Evolutionary conservation across 208 protist species (phyloP).

Genomic region (Wallacemonas rigidus): DNA sequence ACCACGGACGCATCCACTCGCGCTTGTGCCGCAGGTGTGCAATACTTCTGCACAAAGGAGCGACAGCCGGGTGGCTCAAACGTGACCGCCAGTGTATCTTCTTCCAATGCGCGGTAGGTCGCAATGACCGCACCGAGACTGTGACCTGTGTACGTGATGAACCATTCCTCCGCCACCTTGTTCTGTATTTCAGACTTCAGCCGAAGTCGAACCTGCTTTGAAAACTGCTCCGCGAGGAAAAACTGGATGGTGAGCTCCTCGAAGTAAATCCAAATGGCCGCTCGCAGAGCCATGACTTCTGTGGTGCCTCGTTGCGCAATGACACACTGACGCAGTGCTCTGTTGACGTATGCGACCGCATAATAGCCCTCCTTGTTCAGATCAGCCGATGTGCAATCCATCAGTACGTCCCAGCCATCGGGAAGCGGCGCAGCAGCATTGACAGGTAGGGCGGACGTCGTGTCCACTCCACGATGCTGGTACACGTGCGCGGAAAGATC

Average conservation of each 20-base stretch:
- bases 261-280: constrained; percentile 91
- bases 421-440: constrained; percentile 41
- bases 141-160: constrained; percentile 89
- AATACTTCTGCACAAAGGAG: constrained; percentile 68
- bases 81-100: constrained; percentile 76
- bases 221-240: constrained; percentile 85
- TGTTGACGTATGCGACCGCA: constrained; percentile 83
- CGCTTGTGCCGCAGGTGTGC: constrained; percentile 30
- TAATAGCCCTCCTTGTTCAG: constrained; percentile 88
- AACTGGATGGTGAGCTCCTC: constrained; percentile 89
- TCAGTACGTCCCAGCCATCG: constrained; percentile 68
- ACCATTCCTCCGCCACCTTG: constrained; percentile 39
- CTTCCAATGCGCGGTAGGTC: constrained; percentile 70
- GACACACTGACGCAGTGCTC: constrained; percentile 64
- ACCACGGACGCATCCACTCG: constrained; percentile 38
- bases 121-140: constrained; percentile 90
- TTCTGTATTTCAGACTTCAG: constrained; percentile 29
- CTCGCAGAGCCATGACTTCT: constrained; percentile 77
- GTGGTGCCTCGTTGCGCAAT: constrained; percentile 88
- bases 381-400: constrained; percentile 59
- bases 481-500: constrained; percentile 78
- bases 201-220: constrained; percentile 63
- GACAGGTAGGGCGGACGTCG: constrained; percentile 10
- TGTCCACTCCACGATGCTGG: constrained; percentile 33
- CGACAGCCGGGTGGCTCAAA: constrained; percentile 88